Evolutionary conservation across 345 rosid genomes (phyloP).

Genomic region (Brassica incana): DNA sequence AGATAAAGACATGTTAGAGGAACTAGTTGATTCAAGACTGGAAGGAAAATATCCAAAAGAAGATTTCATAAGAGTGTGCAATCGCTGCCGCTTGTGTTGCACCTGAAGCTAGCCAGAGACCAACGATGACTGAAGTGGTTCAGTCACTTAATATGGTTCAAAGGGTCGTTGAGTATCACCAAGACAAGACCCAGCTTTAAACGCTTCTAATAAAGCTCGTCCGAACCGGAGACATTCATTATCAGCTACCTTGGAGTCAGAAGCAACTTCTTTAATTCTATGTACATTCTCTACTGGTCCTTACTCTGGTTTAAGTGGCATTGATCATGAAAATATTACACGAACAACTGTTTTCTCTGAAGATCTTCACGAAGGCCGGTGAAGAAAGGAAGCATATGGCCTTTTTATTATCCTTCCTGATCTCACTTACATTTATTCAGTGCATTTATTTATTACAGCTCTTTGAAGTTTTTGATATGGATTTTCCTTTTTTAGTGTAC

Average conservation of each 20-base stretch:
- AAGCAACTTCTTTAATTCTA: conserved; percentile 88
- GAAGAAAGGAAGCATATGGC: conserved; percentile 25
- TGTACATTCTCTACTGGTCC: conserved; percentile 89
- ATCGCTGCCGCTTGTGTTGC: conserved; percentile 98
- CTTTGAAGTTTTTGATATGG: too few species aligned
- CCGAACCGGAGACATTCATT: conserved; percentile 83
- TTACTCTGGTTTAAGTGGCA: conserved; percentile 74
- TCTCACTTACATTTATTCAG: not conserved
- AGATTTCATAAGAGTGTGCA: conserved; percentile 86
- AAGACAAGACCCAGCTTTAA: conserved; percentile 43
- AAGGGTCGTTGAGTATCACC: conserved; percentile 68
- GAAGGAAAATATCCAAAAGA: conserved; percentile 86
- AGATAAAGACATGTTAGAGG: conserved; percentile 88
- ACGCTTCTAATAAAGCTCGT: conserved; percentile 43
- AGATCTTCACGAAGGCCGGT: conserved; percentile 97
- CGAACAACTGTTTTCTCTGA: conserved; percentile 81
- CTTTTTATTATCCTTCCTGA: not conserved
- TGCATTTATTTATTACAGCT: too few species aligned
- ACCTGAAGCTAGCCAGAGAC: conserved; percentile 91
- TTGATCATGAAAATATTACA: conserved; percentile 72
- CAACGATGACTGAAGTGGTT: conserved; percentile 98
- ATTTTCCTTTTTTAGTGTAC: too few species aligned
- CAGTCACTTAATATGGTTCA: conserved; percentile 99
- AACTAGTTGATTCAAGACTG: conserved; percentile 78
- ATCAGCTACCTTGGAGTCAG: conserved; percentile 76